Evolutionary conservation across 495 filamentous ascomycete genomes (phyloP).

Genomic region (Diplogelasinospora grovesii): DNA sequence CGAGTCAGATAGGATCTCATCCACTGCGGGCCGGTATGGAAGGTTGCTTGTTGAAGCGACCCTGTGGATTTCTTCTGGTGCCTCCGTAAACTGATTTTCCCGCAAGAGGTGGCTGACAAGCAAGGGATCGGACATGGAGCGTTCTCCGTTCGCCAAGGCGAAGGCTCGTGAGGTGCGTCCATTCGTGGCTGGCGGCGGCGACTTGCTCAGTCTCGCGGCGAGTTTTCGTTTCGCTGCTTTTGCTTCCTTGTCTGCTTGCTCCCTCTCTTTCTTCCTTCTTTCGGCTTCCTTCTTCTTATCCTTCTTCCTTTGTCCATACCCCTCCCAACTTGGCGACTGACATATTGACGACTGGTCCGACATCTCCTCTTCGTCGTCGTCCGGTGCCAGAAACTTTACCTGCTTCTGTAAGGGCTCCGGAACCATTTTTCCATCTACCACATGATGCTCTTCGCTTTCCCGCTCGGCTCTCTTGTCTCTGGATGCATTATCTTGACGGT

Average conservation of each 20-base stretch:
- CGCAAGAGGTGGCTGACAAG: constrained; percentile 12
- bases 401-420: constrained; percentile 28
- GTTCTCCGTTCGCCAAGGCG: constrained; percentile 14
- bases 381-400: constrained; percentile 35
- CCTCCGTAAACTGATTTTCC: constrained; percentile 2
- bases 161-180: constrained; percentile 7
- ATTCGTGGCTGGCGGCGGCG: constrained; percentile 17
- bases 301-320: constrained; percentile 41
- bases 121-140: constrained; percentile 26
- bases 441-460: constrained; percentile 1
- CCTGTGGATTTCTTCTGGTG: constrained; percentile 8
- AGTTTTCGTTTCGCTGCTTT: constrained; percentile 25
- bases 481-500: neutral
- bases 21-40: constrained; percentile 20
- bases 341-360: constrained; percentile 49
- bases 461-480: constrained; percentile 1
- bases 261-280: constrained; percentile 36
- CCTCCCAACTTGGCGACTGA: constrained; percentile 51
- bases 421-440: constrained; percentile 7
- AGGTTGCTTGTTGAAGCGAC: constrained; percentile 14
- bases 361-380: constrained; percentile 31
- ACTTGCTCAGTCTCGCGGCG: constrained; percentile 28
- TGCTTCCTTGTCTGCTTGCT: constrained; percentile 30
- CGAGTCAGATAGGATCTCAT: constrained; percentile 7
- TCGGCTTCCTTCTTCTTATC: constrained; percentile 43